Base-by-base conservation (phyloP, 495 filamentous ascomycete species). In the Cercophora samala region DNA sequence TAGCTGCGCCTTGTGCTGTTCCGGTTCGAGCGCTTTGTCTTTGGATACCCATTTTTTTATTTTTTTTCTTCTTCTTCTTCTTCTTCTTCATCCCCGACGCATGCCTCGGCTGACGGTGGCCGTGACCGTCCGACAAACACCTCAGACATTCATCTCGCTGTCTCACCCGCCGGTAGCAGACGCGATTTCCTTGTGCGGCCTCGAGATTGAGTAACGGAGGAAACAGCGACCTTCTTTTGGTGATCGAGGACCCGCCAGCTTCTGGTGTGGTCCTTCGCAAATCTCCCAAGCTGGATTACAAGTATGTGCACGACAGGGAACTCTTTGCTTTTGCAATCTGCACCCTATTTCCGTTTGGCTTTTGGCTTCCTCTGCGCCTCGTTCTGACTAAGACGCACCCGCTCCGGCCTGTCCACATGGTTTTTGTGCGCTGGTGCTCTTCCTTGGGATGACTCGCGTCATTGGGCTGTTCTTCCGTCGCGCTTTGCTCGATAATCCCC, bases 191-290 rank as follows among this genome's bases (percentile, higher is more conserved):
- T n/a, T 26, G 53, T 8, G 53, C n/a, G n/a, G n/a, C 37, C 37
- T 52, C 8, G 24, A 53, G n/a, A 58, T 29, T 25, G 19, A 66
- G 37, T 26, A 59, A 54, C 70, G 32, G 58, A 55, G 56, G 32
- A 51, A 26, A 25, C 42, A 26, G 60, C 26, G 46, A 26, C 64
- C 67, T 58, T 64, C 24, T 62, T 60, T 66, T 46, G 37, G 37
- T 46, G 37, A 46, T 26, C 63, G 24, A 73, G 74, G 74, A 70
- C 74, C 74, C 73, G 74, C 74, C 74, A 72, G 69, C 25, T 64
- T 65, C 66, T 72, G 74, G 74, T 71, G 73, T 69, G 74, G 74
- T 74, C 73, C 71, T 69, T 71, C 58, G 6, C 37, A 4, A 63
- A 19, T 15, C 62, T 63, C 60, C 46, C 67, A 70, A 69, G 32